Conservation (phyloP, 306 rosid genomes). For the Fragaria iinumae region DNA sequence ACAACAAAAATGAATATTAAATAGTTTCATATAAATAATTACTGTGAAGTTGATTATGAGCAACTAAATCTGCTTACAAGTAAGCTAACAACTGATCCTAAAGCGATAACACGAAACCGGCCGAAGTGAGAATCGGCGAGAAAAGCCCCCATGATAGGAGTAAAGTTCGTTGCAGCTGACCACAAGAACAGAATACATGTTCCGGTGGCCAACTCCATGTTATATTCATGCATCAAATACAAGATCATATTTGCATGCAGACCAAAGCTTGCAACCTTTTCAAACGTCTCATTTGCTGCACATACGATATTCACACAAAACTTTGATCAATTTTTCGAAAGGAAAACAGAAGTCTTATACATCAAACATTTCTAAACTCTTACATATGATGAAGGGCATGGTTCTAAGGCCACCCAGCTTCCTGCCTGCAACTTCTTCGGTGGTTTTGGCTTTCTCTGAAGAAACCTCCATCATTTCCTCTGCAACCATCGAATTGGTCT, state of each 20-base stretch:
- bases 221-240: slow-evolving; percentile 51
- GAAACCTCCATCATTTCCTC: slow-evolving; percentile 34
- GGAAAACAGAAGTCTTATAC: neutral
- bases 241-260: slow-evolving; percentile 63
- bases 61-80: slow-evolving; percentile 34
- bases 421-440: slow-evolving; percentile 27
- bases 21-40: neutral
- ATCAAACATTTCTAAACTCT: neutral
- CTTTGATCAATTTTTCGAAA: neutral
- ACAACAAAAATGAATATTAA: neutral
- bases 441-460: slow-evolving; percentile 35
- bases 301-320: neutral
- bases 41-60: neutral
- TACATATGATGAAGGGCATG: slow-evolving; percentile 82
- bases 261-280: slow-evolving; percentile 68
- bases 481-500: slow-evolving; percentile 3
- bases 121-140: slow-evolving; percentile 74
- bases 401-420: slow-evolving; percentile 68
- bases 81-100: slow-evolving; percentile 44
- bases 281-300: slow-evolving; percentile 77
- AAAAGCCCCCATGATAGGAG: slow-evolving; percentile 70
- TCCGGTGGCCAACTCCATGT: slow-evolving; percentile 40
- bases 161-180: slow-evolving; percentile 42
- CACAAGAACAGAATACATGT: slow-evolving; percentile 48
- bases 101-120: slow-evolving; percentile 60